These are phyloP conservation scores for Fusarium verrucosum DNA, from an alignment of 2,329 filamentous ascomycete species.

Conservation along the genomic window DNA sequence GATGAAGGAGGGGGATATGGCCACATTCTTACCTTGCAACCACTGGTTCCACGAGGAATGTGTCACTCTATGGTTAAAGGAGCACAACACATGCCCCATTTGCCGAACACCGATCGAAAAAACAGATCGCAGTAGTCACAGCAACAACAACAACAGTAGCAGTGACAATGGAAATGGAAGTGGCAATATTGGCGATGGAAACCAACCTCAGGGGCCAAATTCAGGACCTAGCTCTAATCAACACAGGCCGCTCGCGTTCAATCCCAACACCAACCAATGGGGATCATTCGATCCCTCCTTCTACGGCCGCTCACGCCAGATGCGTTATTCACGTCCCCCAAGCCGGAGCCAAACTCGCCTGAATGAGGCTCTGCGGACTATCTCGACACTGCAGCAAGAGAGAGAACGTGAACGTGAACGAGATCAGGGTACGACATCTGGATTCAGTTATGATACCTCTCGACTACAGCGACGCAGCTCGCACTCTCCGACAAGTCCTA, in stretches of 20 bases:
- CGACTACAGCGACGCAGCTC: conserved; percentile 51
- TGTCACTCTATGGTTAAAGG: conserved; percentile 82
- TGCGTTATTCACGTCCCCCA: conserved; percentile 38
- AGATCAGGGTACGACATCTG: conserved; percentile 40
- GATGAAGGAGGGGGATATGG: conserved; percentile 76
- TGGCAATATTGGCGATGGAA: conserved; percentile 6
- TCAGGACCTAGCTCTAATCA: conserved; percentile 19
- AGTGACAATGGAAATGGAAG: conserved; percentile 12
- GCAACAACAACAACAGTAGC: conserved; percentile 19
- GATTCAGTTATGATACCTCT: conserved; percentile 48
- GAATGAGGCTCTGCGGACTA: conserved; percentile 46
- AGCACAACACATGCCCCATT: conserved; percentile 93
- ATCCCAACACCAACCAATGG: background rate
- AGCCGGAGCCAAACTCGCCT: conserved; percentile 44
- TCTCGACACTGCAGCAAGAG: conserved; percentile 44
- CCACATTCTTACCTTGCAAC: conserved; percentile 82
- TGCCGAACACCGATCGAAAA: conserved; percentile 70
- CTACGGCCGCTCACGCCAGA: conserved; percentile 23
- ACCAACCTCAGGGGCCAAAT: conserved; percentile 17
- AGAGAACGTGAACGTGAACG: conserved; percentile 37
- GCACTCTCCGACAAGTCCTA: conserved; percentile 51
- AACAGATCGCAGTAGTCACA: conserved; percentile 35
- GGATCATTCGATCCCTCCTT: background rate
- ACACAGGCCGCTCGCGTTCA: conserved; percentile 17
- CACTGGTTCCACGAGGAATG: conserved; percentile 95